Evolutionary conservation across 148 eudicot species (phyloP), one percentile per base, ranked within the genome.

Genomic region (Simmondsia chinensis): DNA sequence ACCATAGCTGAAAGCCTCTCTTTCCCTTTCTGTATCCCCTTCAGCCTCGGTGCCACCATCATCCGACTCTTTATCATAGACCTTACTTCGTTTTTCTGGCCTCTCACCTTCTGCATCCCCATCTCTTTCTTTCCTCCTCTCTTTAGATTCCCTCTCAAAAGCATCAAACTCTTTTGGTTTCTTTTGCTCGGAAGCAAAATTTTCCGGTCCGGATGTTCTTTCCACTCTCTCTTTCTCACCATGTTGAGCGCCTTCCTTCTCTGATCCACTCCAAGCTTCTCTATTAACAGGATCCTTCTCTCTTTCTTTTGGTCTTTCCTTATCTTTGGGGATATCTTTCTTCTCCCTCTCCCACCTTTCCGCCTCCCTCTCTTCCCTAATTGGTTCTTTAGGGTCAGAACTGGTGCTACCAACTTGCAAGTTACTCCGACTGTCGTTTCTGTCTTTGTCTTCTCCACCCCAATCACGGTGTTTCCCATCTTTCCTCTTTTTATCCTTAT

Each of bases 391-490:
- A 46, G 48, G 33, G 26, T 79, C 95, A 51, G 36, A 57, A 63
- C 76, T 67, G 64, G 68, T 54, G 46, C 56, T 48, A 39, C 71
- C 81, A 15, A 57, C 48, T 56, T 55, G 79, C 68, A 65, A 52
- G 63, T 37, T 74, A 66, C 45, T 69, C 60, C 79, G 70, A 8
- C 76, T 48, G 54, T 91, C 97, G 70, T 36, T 74, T 65, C 70
- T 73, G 17, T 80, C 84, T 66, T 85, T 82, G 33, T 81, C 87
- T 50, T 61, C 67, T 20, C 76, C 87, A 5, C 71, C 79, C 89
- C 83, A 79, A 17, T 86, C 95, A 48, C 77, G 70, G 42, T 82
- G 83, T 60, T 91, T 91, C 47, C 70, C 74, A 18, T 91, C 99
- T 68, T 86, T 86, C 63, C 81, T 63, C 43, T 82, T 91, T 68